Conservation (phyloP, 106 monocot genomes). For the Allium sativum region DNA sequence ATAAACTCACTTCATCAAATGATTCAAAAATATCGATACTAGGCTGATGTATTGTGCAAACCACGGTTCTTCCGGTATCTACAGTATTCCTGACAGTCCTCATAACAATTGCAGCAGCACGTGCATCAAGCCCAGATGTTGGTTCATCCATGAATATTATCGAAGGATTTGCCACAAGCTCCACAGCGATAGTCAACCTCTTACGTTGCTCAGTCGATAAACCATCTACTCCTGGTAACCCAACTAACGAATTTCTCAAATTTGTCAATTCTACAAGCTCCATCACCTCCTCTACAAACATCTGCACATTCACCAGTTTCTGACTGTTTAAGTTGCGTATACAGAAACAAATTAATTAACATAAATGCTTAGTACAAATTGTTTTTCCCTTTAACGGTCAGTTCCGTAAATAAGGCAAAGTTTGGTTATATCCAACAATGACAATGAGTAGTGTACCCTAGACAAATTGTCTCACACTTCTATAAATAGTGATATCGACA, state of each 20-base stretch:
- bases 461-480: too few relatives aligned
- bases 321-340: background rate
- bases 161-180: slow-evolving; percentile 87
- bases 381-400: too few relatives aligned
- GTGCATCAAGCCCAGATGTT: slow-evolving; percentile 83
- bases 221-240: slow-evolving; percentile 73
- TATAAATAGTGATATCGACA: too few relatives aligned
- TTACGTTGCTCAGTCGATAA: slow-evolving; percentile 85
- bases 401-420: too few relatives aligned
- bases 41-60: slow-evolving; percentile 90
- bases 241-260: slow-evolving; percentile 55
- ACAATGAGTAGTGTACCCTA: too few relatives aligned
- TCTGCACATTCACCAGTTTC: slow-evolving; percentile 17
- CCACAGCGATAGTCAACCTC: slow-evolving; percentile 80
- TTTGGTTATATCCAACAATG: too few relatives aligned
- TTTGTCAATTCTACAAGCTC: slow-evolving; percentile 73
- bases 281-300: slow-evolving; percentile 84
- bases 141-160: slow-evolving; percentile 98
- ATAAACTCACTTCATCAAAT: slow-evolving; percentile 71
- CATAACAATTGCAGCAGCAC: slow-evolving; percentile 93
- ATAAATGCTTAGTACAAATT: too few relatives aligned
- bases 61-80: slow-evolving; percentile 83
- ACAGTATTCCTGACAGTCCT: slow-evolving; percentile 91
- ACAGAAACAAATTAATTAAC: background rate
- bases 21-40: slow-evolving; percentile 94